Conservation (phyloP, 441 rosid species). For the Macaranga tanarius region DNA sequence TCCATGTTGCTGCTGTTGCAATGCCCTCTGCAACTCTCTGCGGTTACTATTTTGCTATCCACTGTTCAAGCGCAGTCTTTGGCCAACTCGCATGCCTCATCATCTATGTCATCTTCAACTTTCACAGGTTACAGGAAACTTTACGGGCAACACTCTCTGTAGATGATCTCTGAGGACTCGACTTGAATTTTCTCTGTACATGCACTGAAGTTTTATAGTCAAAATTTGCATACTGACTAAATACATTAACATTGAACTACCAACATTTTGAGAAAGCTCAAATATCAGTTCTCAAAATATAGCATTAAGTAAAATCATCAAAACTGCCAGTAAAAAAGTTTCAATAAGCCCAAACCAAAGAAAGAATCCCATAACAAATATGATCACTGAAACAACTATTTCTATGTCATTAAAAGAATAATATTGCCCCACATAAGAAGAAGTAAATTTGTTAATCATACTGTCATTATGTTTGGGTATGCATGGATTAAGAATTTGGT, state of each 20-base stretch:
- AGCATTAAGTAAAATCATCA: background rate
- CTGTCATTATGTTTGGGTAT: background rate
- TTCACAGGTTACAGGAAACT: conserved; percentile 35
- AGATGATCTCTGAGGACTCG: conserved; percentile 24
- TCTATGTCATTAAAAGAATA: background rate
- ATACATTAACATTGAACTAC: background rate
- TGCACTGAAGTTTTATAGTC: conserved; percentile 50
- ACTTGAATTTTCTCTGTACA: conserved; percentile 47
- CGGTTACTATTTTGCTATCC: conserved; percentile 52
- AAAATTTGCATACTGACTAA: conserved; percentile 24
- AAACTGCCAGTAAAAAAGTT: background rate
- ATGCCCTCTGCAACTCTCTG: conserved; percentile 53
- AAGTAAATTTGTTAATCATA: background rate
- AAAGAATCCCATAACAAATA: background rate
- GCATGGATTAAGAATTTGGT: background rate
- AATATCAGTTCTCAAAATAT: background rate
- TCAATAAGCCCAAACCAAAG: background rate
- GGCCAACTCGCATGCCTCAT: conserved; percentile 77
- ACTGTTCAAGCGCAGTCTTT: conserved; percentile 40
- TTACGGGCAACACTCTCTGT: conserved; percentile 13
- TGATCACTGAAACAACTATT: background rate
- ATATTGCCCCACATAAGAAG: background rate
- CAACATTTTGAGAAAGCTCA: background rate
- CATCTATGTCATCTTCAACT: conserved; percentile 47
- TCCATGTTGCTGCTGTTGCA: conserved; percentile 53